Evolutionary conservation across 768 basidiomycete genomes (phyloP).

Genomic region (Lactarius quietus): DNA sequence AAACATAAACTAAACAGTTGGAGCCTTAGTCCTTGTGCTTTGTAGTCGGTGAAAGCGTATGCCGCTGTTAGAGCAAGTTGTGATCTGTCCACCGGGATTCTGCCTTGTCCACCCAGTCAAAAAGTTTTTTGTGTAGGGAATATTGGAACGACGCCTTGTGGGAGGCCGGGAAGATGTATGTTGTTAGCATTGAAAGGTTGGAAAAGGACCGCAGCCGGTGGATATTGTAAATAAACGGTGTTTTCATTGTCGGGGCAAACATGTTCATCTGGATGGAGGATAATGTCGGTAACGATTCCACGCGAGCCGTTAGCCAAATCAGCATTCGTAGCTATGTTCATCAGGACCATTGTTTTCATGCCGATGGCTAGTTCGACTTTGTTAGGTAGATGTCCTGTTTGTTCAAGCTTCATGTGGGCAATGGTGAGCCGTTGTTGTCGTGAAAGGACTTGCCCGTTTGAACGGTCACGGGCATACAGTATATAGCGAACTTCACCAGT

Average conservation of each 20-base stretch:
- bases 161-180: too few relatives aligned
- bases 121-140: neutral
- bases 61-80: neutral
- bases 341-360: constrained; percentile 41
- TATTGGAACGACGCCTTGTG: neutral
- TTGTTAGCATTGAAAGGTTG: too few relatives aligned
- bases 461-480: constrained; percentile 33
- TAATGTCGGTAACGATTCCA: constrained; percentile 35
- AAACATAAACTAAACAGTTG: too few relatives aligned
- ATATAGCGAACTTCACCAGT: constrained; percentile 30
- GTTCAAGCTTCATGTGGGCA: neutral
- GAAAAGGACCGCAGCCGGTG: neutral
- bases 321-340: constrained; percentile 40
- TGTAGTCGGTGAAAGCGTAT: neutral
- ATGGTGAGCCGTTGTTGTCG: constrained; percentile 22
- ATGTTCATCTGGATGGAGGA: constrained; percentile 33
- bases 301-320: constrained; percentile 41
- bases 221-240: too few relatives aligned
- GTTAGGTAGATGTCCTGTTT: constrained; percentile 20
- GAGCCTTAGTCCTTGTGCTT: too few relatives aligned
- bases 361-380: constrained; percentile 31
- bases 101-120: too few relatives aligned
- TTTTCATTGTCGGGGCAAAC: constrained; percentile 12
- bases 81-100: neutral
- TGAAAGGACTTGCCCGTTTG: constrained; percentile 18